phyloP scores from a whole-genome alignment of 371 early-diverging fungal species.

The Mortierella sp. region DNA sequence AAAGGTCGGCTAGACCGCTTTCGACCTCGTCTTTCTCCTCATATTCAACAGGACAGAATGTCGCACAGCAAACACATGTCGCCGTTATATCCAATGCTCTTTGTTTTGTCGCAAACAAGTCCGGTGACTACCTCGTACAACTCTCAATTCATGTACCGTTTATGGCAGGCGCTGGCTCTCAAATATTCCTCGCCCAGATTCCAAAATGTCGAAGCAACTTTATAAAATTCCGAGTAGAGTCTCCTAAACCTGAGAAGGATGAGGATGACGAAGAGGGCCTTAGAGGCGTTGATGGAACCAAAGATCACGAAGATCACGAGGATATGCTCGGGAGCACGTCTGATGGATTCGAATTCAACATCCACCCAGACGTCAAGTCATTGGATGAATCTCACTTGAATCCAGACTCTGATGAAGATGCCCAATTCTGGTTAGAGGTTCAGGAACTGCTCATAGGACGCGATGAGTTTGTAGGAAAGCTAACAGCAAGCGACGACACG shows the following conservation, averaged over 20 bases:
- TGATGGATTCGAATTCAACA: constrained; percentile 35
- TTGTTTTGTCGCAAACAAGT: constrained; percentile 47
- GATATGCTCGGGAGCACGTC: not conserved
- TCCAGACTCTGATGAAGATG: constrained; percentile 53
- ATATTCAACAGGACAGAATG: not conserved
- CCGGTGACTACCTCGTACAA: constrained; percentile 46
- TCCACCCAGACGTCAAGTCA: constrained; percentile 31
- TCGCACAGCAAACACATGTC: constrained; percentile 33
- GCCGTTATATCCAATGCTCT: constrained; percentile 44
- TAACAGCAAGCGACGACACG: constrained; percentile 5
- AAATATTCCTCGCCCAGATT: constrained; percentile 32
- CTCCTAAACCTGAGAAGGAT: not conserved
- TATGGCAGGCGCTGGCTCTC: constrained; percentile 13
- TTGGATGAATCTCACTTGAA: constrained; percentile 43
- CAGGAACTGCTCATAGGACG: constrained; percentile 41
- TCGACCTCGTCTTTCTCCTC: constrained; percentile 35
- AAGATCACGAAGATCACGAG: not conserved
- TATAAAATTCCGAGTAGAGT: constrained; percentile 23
- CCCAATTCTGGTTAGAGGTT: constrained; percentile 50
- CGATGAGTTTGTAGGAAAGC: constrained; percentile 26
- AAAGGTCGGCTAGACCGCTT: constrained; percentile 22
- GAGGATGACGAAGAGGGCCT: not conserved
- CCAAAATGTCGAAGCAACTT: constrained; percentile 52
- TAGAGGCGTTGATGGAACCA: not conserved
- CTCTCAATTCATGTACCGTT: constrained; percentile 35